Evolutionary conservation across 257 asterid species (phyloP).

Genomic region (Solanum rostratum): DNA sequence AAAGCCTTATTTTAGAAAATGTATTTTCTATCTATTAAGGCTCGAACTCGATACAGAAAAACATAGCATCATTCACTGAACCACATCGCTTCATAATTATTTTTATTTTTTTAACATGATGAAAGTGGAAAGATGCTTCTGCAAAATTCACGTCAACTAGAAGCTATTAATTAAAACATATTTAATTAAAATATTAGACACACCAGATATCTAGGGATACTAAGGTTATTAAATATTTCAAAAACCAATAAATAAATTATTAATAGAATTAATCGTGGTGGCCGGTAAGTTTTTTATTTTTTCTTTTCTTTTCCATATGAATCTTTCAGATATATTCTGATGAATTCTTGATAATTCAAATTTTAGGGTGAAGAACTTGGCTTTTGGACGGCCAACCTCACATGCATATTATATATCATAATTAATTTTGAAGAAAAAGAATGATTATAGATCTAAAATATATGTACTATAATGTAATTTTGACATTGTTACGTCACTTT

Average conservation of each 20-base stretch:
- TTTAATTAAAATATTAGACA: conserved; percentile 17
- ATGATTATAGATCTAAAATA: neutral
- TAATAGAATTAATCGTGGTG: conserved; percentile 17
- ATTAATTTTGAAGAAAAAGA: neutral
- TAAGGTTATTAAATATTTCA: conserved; percentile 9
- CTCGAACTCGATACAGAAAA: no score
- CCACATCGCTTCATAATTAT: neutral
- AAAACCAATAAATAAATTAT: conserved; percentile 23
- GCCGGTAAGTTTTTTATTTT: neutral
- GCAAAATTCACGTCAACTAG: conserved; percentile 16
- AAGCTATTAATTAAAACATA: neutral
- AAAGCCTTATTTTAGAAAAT: accelerated
- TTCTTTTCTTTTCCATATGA: conserved; percentile 7
- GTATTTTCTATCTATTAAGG: neutral
- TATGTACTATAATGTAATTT: neutral
- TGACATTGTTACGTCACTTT: neutral
- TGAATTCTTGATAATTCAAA: neutral
- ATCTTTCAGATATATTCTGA: conserved; percentile 5
- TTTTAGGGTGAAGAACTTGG: neutral
- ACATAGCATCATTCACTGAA: accelerated
- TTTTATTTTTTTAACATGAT: neutral
- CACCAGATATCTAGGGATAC: conserved; percentile 78
- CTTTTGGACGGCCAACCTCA: conserved; percentile 12
- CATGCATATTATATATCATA: conserved; percentile 35
- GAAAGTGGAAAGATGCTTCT: neutral